Evolutionary conservation across 176 grass and related monocot genomes (phyloP), one percentile per base, ranked within the genome.

Genomic region (Zoysia pacifica): DNA sequence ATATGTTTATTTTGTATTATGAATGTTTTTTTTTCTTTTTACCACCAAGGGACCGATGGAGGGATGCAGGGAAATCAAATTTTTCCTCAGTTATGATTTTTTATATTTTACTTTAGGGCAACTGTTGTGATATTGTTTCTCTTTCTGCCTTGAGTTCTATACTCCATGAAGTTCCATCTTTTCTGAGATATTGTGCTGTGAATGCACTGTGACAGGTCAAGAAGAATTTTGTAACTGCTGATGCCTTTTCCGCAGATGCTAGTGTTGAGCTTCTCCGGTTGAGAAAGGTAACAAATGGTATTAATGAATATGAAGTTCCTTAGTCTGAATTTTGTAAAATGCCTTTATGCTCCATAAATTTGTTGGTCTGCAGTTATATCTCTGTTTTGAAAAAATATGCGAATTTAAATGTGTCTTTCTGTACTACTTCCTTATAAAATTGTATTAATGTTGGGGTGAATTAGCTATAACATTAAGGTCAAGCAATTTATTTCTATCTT

Each of bases 261-360:
- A 78, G 69, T 52, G 15, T 74, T 66, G 79, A 84, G 81, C 70
- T 82, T 42, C 66, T 72, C 54, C 87, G 75, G 18, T 69, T 87
- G 35, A 90, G 73, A 92, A 92, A 91, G 91, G 94, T 94, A 90
- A 87, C 28, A 10, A 78, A 51, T 73, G 12, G 1, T 9, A 52
- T 77, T 28, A 61, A 15, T 44, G 3, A 69, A 75, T 65, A 18
- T 10, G 48, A 63, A 78, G 19, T 79, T 47, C 80, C 43, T 75
- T 6, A 77, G 9, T 78, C 45, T 62, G 54, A 84, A 84, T 3
- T 79, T 47, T 70, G 28, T 65, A 65, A 45, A 13, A 53, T 72
- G n/a, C 36, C n/a, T 41, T 46, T 12, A 38, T 73, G 48, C 39
- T 74, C 53, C 77, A 39, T 58, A 8, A 4, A 9, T 67, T 60